Percentiles rank a stretch among this genome's conserved stretches.
Conservation (phyloP, 163 green algal genomes). For the Chlorella variabilis region DNA sequence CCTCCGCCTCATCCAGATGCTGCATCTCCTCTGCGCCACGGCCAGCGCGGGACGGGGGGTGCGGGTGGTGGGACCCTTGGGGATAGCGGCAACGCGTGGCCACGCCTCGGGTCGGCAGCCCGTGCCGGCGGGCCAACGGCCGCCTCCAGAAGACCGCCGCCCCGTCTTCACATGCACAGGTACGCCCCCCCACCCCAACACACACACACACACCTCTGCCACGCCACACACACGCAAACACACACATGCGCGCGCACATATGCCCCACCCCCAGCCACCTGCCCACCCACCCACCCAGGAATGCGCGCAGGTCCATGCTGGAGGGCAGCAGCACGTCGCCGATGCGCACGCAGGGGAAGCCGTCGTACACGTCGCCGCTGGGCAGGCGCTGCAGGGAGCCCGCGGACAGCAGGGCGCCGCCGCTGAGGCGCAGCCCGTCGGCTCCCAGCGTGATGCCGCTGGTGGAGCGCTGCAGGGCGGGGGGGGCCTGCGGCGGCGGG, state of each 20-base stretch:
- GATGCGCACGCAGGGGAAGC: conserved; percentile 55
- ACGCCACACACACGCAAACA: no score
- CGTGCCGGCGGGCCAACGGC: no score
- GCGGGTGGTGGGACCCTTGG: no score
- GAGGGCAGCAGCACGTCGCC: conserved; percentile 57
- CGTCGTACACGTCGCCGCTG: conserved; percentile 35
- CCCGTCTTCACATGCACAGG: no score
- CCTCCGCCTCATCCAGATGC: conserved; percentile 21
- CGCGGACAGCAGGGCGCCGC: conserved; percentile 25
- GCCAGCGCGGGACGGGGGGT: no score
- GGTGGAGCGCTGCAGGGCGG: background rate
- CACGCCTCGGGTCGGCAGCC: background rate
- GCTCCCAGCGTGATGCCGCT: conserved; percentile 28
- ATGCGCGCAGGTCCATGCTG: conserved; percentile 63
- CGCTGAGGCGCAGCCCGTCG: conserved; percentile 30
- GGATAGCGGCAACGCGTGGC: background rate
- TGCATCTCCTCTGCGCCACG: conserved; percentile 35
- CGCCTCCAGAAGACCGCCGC: no score
- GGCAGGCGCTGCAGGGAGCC: conserved; percentile 22
- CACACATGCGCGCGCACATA: no score
- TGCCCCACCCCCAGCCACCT: background rate
- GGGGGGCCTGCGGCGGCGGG: background rate
- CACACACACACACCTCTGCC: no score
- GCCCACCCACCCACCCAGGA: conserved; percentile 25
- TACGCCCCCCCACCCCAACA: no score